Percentiles rank a stretch among this genome's conserved stretches.
These are phyloP conservation scores for Aphanomyces invadans DNA, from an alignment of 352 stramenopile species.

Conservation along the genomic window DNA sequence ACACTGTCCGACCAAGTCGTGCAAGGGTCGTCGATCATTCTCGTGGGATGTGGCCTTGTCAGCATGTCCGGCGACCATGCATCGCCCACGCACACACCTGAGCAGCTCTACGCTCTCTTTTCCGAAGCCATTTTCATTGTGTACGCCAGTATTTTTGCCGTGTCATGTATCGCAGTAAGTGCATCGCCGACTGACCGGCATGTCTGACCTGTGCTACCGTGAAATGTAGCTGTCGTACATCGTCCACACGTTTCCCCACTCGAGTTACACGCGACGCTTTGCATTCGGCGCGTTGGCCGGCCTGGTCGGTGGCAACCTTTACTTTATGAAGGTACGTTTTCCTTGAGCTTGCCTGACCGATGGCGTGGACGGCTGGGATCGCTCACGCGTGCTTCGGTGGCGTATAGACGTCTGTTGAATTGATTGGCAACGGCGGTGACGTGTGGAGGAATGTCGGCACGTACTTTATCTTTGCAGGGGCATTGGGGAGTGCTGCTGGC, in stretches of 20 bases:
- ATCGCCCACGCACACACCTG: slow-evolving; percentile 63
- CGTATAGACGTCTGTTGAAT: slow-evolving; percentile 76
- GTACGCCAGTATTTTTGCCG: slow-evolving; percentile 46
- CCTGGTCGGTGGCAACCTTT: slow-evolving; percentile 77
- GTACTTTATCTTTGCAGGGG: slow-evolving; percentile 59
- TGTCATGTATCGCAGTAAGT: slow-evolving; percentile 40
- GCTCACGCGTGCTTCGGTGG: too few species aligned
- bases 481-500: slow-evolving; percentile 55
- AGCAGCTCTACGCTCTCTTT: slow-evolving; percentile 75
- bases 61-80: slow-evolving; percentile 73
- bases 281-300: slow-evolving; percentile 72
- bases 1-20: slow-evolving; percentile 66
- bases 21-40: slow-evolving; percentile 61
- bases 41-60: slow-evolving; percentile 66
- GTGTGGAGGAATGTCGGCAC: slow-evolving; percentile 61
- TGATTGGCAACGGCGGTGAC: slow-evolving; percentile 60
- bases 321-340: slow-evolving; percentile 69
- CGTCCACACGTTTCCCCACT: slow-evolving; percentile 53
- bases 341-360: neutral
- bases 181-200: neutral
- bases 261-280: slow-evolving; percentile 67
- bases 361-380: too few species aligned
- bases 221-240: slow-evolving; percentile 54
- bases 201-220: too few species aligned
- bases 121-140: slow-evolving; percentile 59